phyloP scores from a whole-genome alignment of 2,329 filamentous ascomycete species.

The Ophiostoma novo-ulmi region DNA sequence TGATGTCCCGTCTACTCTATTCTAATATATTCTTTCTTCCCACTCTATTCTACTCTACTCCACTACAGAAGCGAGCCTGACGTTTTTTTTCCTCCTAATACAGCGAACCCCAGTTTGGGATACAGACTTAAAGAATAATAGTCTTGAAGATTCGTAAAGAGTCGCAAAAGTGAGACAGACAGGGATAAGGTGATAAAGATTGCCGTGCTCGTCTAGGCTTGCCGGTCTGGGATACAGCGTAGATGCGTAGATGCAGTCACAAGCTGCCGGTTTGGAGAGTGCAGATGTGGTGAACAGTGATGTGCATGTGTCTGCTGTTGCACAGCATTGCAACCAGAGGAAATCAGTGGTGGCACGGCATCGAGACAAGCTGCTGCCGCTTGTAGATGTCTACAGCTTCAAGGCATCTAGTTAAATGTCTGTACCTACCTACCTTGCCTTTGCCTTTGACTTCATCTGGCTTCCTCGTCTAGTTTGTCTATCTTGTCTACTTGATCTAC shows the following conservation, averaged over 20 bases:
- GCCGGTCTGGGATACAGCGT: slow-evolving; percentile 35
- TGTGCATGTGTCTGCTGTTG: slow-evolving; percentile 6
- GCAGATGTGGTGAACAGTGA: neutral
- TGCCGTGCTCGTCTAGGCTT: slow-evolving; percentile 39
- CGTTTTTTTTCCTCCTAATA: neutral
- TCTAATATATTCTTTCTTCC: neutral
- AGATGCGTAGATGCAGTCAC: neutral
- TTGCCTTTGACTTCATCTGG: neutral
- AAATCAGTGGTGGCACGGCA: neutral
- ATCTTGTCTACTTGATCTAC: neutral
- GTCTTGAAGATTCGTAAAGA: neutral
- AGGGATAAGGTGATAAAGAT: neutral
- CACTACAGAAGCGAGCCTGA: neutral
- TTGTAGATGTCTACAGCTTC: neutral
- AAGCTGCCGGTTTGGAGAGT: neutral
- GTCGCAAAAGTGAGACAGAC: neutral
- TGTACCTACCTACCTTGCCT: neutral
- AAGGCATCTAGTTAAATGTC: neutral
- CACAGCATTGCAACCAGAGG: neutral
- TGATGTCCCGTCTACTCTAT: neutral
- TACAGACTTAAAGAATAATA: neutral
- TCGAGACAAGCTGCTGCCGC: neutral
- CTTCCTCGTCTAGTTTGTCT: neutral
- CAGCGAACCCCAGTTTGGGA: neutral
- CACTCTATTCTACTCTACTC: neutral